Base-by-base conservation (phyloP, 2,329 filamentous ascomycete genomes). In the Cyphellophora attinorum region DNA sequence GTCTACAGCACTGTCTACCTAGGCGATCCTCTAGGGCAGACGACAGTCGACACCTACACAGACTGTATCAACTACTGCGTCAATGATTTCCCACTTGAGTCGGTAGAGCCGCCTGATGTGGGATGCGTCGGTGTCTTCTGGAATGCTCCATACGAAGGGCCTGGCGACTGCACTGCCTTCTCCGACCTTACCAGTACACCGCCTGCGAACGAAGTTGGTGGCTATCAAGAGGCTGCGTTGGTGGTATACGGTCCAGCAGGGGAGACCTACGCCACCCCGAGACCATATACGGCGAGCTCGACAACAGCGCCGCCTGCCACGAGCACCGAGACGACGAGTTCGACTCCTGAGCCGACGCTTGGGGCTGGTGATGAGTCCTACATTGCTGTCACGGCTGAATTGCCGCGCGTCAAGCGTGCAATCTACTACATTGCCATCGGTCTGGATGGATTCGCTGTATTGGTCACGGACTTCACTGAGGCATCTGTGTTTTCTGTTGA, bases 191-290 rank as follows among this genome's bases (percentile, higher is more conserved):
- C 27, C 11, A 25, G 31, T n/a, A 25, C 38, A 8, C 13, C 33
- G 3, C 19, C 39, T 15, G 42, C 38, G 11, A 29, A 33, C 27
- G 42, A 45, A 38, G 38, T 41, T 36, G 42, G 40, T 34, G 35
- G 39, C 12, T 18, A 37, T 5, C 40, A 37, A 33, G 41, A 45
- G 15, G 42, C 42, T 19, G 42, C 42, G 5, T 31, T 45, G 4
- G 32, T 45, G 35, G 39, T 45, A 10, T 32, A 36, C 11, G 42
- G 40, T 5, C 35, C 39, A 4, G 27, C 33, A 19, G 40, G 42
- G 31, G 23, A 40, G 14, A 38, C 39, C 12, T 45, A 36, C 25
- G 42, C 42, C 6, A 41, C 42, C 11, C 33, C 38, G 6, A 29
- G 37, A 17, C 19, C 38, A 11, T 40, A 38, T 18, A 29, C 14